A percentile compares a stretch with the other conserved stretches of the same genome.
These are phyloP conservation scores for Musa beccarii DNA, from an alignment of 176 grass and related monocot genomes.

Conservation along the genomic window DNA sequence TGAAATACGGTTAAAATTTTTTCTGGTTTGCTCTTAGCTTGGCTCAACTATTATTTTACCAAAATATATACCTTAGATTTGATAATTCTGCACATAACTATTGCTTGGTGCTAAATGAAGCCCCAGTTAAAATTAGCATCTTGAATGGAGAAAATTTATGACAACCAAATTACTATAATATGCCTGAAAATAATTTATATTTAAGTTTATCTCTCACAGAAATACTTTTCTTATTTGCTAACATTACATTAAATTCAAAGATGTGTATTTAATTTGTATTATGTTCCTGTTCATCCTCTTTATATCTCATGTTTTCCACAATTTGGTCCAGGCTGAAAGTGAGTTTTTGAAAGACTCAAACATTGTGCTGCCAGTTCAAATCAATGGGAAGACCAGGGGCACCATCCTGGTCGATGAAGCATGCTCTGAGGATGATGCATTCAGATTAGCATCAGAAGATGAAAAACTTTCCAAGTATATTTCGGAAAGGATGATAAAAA, in stretches of 20 bases:
- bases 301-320: not conserved
- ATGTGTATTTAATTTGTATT: not conserved
- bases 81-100: too few relatives aligned
- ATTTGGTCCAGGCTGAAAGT: conserved; percentile 47
- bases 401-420: conserved; percentile 74
- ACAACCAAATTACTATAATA: too few relatives aligned
- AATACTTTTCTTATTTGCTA: not conserved
- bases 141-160: too few relatives aligned
- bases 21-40: too few relatives aligned
- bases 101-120: too few relatives aligned
- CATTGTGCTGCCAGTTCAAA: conserved; percentile 73
- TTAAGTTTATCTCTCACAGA: too few relatives aligned
- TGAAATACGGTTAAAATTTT: too few relatives aligned
- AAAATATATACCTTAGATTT: too few relatives aligned
- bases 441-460: conserved; percentile 53
- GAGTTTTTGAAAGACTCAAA: conserved; percentile 82
- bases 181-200: too few relatives aligned
- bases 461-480: conserved; percentile 89
- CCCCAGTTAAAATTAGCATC: too few relatives aligned
- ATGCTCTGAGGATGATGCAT: conserved; percentile 62
- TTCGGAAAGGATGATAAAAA: conserved; percentile 50
- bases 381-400: conserved; percentile 90
- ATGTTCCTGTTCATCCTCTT: not conserved
- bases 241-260: too few relatives aligned
- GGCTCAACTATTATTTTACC: too few relatives aligned